A percentile compares a stretch with the other conserved stretches of the same genome.
Conservation (phyloP, 2,329 filamentous ascomycete species). For the Penicillium janthinellum region DNA sequence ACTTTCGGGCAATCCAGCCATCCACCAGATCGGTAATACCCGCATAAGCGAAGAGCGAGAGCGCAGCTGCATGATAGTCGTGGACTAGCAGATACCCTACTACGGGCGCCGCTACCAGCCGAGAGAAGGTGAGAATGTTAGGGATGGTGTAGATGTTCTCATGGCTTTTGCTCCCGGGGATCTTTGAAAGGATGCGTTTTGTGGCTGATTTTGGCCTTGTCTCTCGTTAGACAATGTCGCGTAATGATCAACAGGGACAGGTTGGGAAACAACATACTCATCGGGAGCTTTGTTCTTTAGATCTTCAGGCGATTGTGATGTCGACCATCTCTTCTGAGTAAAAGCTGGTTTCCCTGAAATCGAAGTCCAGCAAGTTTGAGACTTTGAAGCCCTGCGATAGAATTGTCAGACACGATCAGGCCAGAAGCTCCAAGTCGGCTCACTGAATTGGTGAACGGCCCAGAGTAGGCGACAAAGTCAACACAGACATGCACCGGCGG, state of each 20-base stretch:
- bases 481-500: constrained; percentile 16
- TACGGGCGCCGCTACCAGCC: constrained; percentile 77
- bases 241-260: neutral
- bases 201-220: constrained; percentile 24
- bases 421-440: neutral
- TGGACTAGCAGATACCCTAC: constrained; percentile 88
- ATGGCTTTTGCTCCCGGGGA: constrained; percentile 48
- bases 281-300: constrained; percentile 13
- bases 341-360: constrained; percentile 10
- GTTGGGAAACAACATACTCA: constrained; percentile 18
- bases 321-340: constrained; percentile 26
- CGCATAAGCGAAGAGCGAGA: constrained; percentile 88
- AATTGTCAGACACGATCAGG: constrained; percentile 2
- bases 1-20: constrained; percentile 87
- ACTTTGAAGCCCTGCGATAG: constrained; percentile 8
- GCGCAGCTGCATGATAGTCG: constrained; percentile 74
- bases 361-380: neutral
- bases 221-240: neutral
- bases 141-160: constrained; percentile 98
- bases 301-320: constrained; percentile 27
- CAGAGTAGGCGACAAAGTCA: neutral
- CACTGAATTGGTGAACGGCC: constrained; percentile 16
- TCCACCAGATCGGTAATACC: constrained; percentile 90
- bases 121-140: constrained; percentile 86
- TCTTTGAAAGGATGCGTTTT: constrained; percentile 37